Evolutionary conservation across 108 stramenopile species (phyloP).

Genomic region (Cyclotella baltica): DNA sequence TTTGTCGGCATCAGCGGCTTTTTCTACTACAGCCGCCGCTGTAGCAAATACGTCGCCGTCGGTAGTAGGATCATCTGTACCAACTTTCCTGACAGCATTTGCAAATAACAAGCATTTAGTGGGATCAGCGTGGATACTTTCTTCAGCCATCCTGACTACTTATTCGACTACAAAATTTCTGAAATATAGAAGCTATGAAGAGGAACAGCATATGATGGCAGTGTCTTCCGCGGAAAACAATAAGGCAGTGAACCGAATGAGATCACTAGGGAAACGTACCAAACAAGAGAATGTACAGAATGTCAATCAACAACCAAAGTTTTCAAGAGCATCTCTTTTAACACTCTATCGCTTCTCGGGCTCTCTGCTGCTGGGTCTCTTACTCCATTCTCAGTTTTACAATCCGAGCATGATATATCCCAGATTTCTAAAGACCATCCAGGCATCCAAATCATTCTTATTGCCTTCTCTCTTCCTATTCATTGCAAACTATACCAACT

Average conservation of each 20-base stretch:
- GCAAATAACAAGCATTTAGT: conserved; percentile 53
- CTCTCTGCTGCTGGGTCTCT: conserved; percentile 67
- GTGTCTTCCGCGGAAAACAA: background rate
- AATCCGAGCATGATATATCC: conserved; percentile 31
- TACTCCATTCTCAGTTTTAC: conserved; percentile 64
- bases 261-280: background rate
- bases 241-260: conserved; percentile 5
- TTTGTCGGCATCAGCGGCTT: conserved; percentile 14
- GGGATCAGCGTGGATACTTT: conserved; percentile 71
- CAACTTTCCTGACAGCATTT: conserved; percentile 25
- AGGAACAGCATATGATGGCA: conserved; percentile 2
- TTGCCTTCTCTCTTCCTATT: conserved; percentile 73
- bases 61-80: conserved; percentile 3
- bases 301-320: background rate
- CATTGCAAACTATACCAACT: conserved; percentile 76
- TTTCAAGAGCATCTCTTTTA: conserved; percentile 66
- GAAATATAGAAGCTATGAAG: conserved; percentile 53
- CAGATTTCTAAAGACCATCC: conserved; percentile 57
- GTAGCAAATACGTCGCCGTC: conserved; percentile 9
- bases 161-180: conserved; percentile 80
- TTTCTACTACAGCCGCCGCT: conserved; percentile 1
- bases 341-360: conserved; percentile 80
- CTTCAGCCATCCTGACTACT: conserved; percentile 74
- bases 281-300: conserved; percentile 9
- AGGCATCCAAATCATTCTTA: conserved; percentile 51